Base-by-base conservation (phyloP, 2,329 filamentous ascomycete species). In the Botrytis medusae region DNA sequence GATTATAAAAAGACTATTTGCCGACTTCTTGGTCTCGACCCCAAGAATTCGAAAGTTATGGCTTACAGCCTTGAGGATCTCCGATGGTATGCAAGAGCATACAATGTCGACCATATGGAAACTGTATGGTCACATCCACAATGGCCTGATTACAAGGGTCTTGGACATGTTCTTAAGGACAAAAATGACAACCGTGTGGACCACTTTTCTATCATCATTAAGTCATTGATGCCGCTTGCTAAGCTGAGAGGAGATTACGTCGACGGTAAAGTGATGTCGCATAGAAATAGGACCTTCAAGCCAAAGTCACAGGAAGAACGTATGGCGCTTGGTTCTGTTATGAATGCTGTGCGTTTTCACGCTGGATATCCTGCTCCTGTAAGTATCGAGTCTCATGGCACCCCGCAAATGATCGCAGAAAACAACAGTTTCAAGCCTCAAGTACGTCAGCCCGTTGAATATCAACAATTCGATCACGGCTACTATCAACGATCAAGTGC, bases 1-100 rank as follows among this genome's bases (percentile, higher is more conserved):
- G n/a, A 42, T 4, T 75, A 71, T 29, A 75, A 71, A 29, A 63
- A 16, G n/a, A 42, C 46, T 2, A 71, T 77, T 34, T 74, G 74
- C 14, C 18, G 63, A 0, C 62, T 77, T 18, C 74, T 76, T 2
- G 51, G 48, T 7, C 51, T 77, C 16, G 40, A 73, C 40, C 16
- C 16, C 5, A 20, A 59, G 12, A 29, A 68, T 9, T 25, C 67
- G 20, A 18, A 60, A 10, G 37, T 65, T 3, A 37, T 48, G 9
- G 4, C 54, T 4, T 74, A 70, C 29, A 63, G 37, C 3, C 67
- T 77, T 0, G 44, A 73, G 2, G 51, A 76, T n/a, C 71, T 77
- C 9, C 72, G 76, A 34, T 48, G 32, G 2, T 77, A 77, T 64
- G 76, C 75, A 16, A 71, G 76, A 37, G 75, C 74, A 2, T 77